Evolutionary conservation across 2,329 filamentous ascomycete genomes (phyloP).

Genomic region (Juglanconis oblonga): DNA sequence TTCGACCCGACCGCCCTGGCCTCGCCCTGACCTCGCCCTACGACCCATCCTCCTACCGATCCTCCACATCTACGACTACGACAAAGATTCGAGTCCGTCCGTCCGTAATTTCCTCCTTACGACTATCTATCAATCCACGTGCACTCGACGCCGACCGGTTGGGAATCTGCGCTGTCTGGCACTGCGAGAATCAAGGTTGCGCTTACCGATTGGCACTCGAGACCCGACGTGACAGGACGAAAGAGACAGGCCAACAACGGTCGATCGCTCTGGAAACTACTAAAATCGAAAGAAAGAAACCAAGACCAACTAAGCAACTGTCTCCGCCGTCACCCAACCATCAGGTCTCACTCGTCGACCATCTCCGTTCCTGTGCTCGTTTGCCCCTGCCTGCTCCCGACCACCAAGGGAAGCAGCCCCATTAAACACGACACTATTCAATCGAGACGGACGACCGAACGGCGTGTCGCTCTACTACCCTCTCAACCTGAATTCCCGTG

Average conservation of each 20-base stretch:
- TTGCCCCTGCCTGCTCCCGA: neutral
- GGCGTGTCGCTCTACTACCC: neutral
- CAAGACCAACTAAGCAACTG: neutral
- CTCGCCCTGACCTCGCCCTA: neutral
- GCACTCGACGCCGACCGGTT: neutral
- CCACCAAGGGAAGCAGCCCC: neutral
- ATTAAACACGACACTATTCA: neutral
- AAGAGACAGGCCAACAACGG: neutral
- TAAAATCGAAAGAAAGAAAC: neutral
- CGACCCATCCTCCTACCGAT: neutral
- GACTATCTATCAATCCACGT: neutral
- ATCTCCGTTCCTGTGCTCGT: neutral
- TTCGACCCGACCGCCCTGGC: neutral
- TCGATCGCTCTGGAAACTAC: neutral
- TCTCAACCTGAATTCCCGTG: neutral
- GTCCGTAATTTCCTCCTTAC: neutral
- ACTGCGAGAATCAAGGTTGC: slow-evolving; percentile 6
- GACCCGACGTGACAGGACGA: neutral
- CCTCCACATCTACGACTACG: neutral
- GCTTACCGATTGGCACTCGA: slow-evolving; percentile 1
- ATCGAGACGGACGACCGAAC: neutral
- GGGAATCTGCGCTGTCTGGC: slow-evolving; percentile 13
- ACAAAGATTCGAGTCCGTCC: slow-evolving; percentile 1
- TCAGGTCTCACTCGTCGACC: neutral
- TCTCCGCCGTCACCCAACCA: neutral